Evolutionary conservation across 208 protist genomes (phyloP).

Genomic region (Borovskyia barvae): DNA sequence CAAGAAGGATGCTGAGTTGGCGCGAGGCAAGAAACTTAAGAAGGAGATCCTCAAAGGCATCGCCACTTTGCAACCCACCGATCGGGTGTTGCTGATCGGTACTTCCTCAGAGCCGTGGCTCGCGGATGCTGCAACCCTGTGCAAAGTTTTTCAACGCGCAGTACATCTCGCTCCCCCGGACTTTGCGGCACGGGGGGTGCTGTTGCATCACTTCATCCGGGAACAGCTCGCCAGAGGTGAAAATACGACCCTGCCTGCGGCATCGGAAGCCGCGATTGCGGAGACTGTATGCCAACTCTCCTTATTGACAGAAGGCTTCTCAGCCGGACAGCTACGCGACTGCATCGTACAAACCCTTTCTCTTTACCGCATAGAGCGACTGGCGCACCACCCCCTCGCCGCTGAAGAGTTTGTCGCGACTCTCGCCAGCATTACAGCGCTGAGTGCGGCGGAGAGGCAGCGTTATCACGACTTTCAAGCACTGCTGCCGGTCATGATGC

Average conservation of each 20-base stretch:
- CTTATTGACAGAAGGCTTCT: constrained; percentile 74
- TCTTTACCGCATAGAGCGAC: constrained; percentile 63
- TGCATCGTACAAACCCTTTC: constrained; percentile 68
- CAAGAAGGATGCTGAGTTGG: constrained; percentile 61
- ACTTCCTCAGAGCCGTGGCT: constrained; percentile 72
- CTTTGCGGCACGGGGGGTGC: constrained; percentile 77
- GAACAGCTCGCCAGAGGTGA: constrained; percentile 5
- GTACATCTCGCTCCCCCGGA: constrained; percentile 83
- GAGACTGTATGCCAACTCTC: constrained; percentile 66
- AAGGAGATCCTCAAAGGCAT: constrained; percentile 88
- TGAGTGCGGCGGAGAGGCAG: constrained; percentile 50
- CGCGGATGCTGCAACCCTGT: constrained; percentile 52
- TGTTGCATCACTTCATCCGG: constrained; percentile 67
- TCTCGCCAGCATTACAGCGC: constrained; percentile 44
- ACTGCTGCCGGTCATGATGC: constrained; percentile 61
- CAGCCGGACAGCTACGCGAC: constrained; percentile 50
- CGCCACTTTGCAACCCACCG: constrained; percentile 68
- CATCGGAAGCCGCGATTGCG: constrained; percentile 14
- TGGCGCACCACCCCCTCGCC: constrained; percentile 60
- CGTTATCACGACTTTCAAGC: constrained; percentile 65
- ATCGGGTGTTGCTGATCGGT: constrained; percentile 91
- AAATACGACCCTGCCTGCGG: constrained; percentile 7
- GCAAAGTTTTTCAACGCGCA: constrained; percentile 68
- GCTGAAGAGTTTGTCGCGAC: constrained; percentile 79
- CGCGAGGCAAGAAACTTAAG: constrained; percentile 87